These are phyloP conservation scores for Cicer arietinum DNA, from an alignment of 306 rosid genomes.

Conservation along the genomic window DNA sequence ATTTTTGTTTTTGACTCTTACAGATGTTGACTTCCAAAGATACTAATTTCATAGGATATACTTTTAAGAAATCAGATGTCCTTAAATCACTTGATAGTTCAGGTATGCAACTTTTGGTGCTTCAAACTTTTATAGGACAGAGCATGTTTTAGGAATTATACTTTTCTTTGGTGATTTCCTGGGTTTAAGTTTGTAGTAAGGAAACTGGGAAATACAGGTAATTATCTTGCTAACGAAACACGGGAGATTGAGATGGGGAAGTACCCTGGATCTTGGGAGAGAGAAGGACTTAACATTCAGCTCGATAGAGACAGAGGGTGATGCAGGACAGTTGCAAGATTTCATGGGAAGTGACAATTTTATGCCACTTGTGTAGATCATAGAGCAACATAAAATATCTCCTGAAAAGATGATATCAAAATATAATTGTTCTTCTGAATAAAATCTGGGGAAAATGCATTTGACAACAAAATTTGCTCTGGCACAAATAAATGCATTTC, in stretches of 20 bases:
- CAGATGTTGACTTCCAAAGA: conserved; percentile 99
- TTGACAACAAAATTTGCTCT: conserved; percentile 1
- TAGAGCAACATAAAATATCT: background rate
- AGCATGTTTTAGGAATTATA: conserved; percentile 12
- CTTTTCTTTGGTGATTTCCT: conserved; percentile 9
- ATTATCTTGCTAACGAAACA: conserved; percentile 13
- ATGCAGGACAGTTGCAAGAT: conserved; percentile 10
- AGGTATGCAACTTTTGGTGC: conserved; percentile 55
- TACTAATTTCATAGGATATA: conserved; percentile 93
- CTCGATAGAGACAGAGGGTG: background rate
- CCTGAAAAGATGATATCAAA: conserved; percentile 24
- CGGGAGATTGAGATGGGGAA: background rate
- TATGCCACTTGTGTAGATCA: background rate
- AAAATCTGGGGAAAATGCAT: conserved; percentile 16
- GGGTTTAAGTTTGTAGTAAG: conserved; percentile 8
- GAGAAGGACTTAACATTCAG: background rate
- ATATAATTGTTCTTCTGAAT: conserved; percentile 16
- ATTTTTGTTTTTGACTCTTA: conserved; percentile 31
- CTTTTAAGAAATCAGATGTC: conserved; percentile 86
- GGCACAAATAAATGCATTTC: conserved; percentile 19
- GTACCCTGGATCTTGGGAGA: conserved; percentile 6
- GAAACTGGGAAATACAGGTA: conserved; percentile 18
- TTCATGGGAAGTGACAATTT: conserved; percentile 18
- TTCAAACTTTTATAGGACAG: conserved; percentile 28
- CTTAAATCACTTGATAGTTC: conserved; percentile 81